Percentiles rank a stretch among this genome's conserved stretches.
Evolutionary conservation across 306 rosid species (phyloP).

Genomic region (Acacia crassicarpa): DNA sequence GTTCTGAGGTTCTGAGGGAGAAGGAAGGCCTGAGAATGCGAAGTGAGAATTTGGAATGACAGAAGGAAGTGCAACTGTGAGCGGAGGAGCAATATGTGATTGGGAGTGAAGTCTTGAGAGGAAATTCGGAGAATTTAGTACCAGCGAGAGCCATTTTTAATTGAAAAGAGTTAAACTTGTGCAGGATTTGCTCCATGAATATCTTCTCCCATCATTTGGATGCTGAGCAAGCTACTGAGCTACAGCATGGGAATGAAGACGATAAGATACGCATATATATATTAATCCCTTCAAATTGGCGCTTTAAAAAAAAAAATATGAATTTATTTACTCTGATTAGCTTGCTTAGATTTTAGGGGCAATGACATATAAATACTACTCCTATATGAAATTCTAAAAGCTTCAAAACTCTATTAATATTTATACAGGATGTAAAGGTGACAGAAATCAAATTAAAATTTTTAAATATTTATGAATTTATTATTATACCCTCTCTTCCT

Average conservation of each 20-base stretch:
- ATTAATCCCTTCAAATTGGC: too few relatives aligned
- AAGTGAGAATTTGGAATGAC: conserved; percentile 41
- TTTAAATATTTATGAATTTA: too few relatives aligned
- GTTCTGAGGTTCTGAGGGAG: conserved; percentile 41
- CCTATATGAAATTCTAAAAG: too few relatives aligned
- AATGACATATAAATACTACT: too few relatives aligned
- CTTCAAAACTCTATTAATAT: too few relatives aligned
- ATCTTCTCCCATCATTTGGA: conserved; percentile 25
- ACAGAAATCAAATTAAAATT: too few relatives aligned
- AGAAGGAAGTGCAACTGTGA: conserved; percentile 39
- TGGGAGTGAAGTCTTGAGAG: conserved; percentile 52
- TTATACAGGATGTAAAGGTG: too few relatives aligned
- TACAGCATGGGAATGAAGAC: background rate
- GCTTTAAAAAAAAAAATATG: too few relatives aligned
- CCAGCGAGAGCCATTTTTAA: conserved; percentile 50
- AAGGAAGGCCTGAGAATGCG: conserved; percentile 48
- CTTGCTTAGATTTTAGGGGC: too few relatives aligned
- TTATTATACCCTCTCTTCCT: too few relatives aligned
- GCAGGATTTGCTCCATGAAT: background rate
- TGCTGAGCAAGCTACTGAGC: background rate
- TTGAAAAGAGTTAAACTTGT: background rate
- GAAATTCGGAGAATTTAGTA: conserved; percentile 56
- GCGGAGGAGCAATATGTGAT: conserved; percentile 43
- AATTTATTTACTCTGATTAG: too few relatives aligned
- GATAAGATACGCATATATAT: background rate